Conservation (phyloP, 768 basidiomycete genomes). For the Leccinum sublutescens region DNA sequence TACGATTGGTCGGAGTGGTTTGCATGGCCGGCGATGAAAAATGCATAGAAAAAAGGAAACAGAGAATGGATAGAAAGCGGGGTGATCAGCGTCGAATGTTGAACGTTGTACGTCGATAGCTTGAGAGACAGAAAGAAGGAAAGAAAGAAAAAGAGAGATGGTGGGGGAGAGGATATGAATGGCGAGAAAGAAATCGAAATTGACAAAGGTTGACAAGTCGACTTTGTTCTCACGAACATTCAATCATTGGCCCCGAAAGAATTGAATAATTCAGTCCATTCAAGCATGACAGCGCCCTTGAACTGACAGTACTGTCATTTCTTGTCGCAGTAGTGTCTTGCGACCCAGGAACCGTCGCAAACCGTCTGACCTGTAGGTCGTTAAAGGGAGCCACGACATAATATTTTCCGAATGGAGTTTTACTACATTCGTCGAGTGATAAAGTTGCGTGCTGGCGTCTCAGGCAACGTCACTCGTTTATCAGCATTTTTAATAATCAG, state of each 20-base stretch:
- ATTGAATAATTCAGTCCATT: neutral
- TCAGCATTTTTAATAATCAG: neutral
- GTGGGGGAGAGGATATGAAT: neutral
- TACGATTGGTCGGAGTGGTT: conserved; percentile 1
- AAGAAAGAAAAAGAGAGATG: neutral
- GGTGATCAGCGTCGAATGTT: neutral
- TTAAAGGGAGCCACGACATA: neutral
- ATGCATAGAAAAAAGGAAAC: neutral
- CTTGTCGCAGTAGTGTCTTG: neutral
- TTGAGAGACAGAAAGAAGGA: neutral
- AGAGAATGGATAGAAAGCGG: neutral
- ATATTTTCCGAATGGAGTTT: neutral
- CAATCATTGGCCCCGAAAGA: too few relatives aligned
- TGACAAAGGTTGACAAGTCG: neutral
- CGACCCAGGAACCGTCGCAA: neutral
- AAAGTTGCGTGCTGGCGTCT: neutral
- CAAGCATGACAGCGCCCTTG: neutral
- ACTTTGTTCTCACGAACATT: conserved; percentile 7
- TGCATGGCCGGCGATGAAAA: conserved; percentile 14
- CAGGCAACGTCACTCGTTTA: neutral
- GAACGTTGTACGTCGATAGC: neutral
- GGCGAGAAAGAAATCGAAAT: neutral
- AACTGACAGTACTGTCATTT: neutral
- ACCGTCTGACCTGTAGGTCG: neutral
- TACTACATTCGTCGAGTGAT: neutral